phyloP scores from a whole-genome alignment of 2,329 filamentous ascomycete species.

The Colletotrichum orbiculare region DNA sequence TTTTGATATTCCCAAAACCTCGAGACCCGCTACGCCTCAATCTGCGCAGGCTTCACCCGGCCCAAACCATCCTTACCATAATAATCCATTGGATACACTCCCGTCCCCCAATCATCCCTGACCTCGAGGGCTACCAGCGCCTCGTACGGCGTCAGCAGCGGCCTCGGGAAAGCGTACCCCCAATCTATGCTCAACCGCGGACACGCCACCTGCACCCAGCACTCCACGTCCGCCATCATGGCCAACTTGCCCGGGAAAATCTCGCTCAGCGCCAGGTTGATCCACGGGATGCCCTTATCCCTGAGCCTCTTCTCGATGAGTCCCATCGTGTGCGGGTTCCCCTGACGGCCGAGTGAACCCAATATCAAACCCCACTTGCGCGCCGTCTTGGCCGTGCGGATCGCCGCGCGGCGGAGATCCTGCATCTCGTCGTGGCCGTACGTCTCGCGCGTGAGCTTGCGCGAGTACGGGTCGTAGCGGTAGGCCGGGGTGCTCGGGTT shows the following conservation, averaged over 20 bases:
- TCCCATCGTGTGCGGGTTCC: constrained; percentile 91
- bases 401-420: constrained; percentile 79
- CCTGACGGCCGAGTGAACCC: constrained; percentile 90
- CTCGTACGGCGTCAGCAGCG: constrained; percentile 93
- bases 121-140: constrained; percentile 89
- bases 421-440: constrained; percentile 96
- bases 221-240: constrained; percentile 93
- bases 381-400: constrained; percentile 78
- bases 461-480: constrained; percentile 95
- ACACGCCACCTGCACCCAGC: constrained; percentile 98
- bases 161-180: constrained; percentile 94
- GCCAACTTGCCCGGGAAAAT: constrained; percentile 97
- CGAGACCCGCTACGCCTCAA: constrained; percentile 33
- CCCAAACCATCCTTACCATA: constrained; percentile 93
- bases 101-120: constrained; percentile 78
- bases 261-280: constrained; percentile 90
- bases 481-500: constrained; percentile 93
- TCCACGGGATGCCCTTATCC: constrained; percentile 78
- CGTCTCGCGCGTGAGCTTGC: constrained; percentile 88
- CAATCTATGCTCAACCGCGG: constrained; percentile 98
- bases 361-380: constrained; percentile 95
- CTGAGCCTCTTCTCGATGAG: constrained; percentile 84
- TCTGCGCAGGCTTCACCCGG: constrained; percentile 69
- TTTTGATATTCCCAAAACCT: not conserved
- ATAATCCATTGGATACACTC: constrained; percentile 97